Percentiles rank a stretch among this genome's conserved stretches.
Evolutionary conservation across 306 rosid species (phyloP).

Genomic region (Citrullus mucosospermus): DNA sequence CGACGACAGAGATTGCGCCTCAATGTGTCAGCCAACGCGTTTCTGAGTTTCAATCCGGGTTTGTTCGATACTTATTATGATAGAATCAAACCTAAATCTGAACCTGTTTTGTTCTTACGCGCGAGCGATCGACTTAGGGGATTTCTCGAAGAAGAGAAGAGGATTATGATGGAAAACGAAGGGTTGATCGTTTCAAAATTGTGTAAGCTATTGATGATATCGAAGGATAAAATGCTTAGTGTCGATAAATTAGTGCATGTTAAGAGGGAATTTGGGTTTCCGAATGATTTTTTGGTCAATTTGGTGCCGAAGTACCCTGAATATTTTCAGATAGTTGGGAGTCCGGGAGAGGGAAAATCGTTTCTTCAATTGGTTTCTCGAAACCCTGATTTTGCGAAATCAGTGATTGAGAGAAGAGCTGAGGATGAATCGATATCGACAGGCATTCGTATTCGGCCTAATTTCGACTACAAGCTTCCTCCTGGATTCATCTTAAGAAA

Average conservation of each 20-base stretch:
- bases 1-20: constrained; percentile 71
- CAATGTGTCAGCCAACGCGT: constrained; percentile 23
- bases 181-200: constrained; percentile 39
- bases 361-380: constrained; percentile 61
- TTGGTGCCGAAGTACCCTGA: constrained; percentile 67
- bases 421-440: constrained; percentile 46
- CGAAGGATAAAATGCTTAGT: constrained; percentile 50
- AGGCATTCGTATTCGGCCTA: constrained; percentile 70
- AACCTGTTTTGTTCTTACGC: constrained; percentile 43
- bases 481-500: constrained; percentile 56
- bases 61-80: constrained; percentile 47
- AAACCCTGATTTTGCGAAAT: constrained; percentile 60
- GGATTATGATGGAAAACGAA: constrained; percentile 37
- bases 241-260: constrained; percentile 70
- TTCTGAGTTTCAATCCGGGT: constrained; percentile 46
- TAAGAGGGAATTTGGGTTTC: constrained; percentile 85
- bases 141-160: constrained; percentile 43
- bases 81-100: constrained; percentile 64
- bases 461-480: constrained; percentile 54
- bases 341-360: constrained; percentile 53
- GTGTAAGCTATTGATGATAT: constrained; percentile 74
- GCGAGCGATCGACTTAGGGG: constrained; percentile 24
- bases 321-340: constrained; percentile 55
- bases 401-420: constrained; percentile 63
- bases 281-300: constrained; percentile 63